These are phyloP conservation scores for Cadophora malorum DNA, from an alignment of 2,329 filamentous ascomycete species.

Conservation along the genomic window DNA sequence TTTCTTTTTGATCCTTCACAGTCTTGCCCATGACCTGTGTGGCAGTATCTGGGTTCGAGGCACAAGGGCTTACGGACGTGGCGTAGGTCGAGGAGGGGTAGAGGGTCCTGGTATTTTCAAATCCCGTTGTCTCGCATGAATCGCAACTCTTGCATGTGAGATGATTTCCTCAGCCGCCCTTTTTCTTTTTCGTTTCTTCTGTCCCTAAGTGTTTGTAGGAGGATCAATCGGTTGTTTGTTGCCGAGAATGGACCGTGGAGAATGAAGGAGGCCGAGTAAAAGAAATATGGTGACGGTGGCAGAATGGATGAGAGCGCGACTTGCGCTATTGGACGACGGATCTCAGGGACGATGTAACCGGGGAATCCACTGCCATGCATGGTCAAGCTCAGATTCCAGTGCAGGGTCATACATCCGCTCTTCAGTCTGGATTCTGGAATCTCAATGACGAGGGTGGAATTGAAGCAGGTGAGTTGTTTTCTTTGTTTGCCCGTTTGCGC, in stretches of 20 bases:
- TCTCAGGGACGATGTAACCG: slow-evolving; percentile 7
- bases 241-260: background rate
- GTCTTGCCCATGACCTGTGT: background rate
- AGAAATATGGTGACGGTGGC: too few species aligned
- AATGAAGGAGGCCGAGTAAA: too few species aligned
- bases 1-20: background rate
- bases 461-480: background rate
- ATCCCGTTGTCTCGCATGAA: background rate
- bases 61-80: background rate
- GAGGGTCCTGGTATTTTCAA: background rate
- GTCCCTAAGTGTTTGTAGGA: background rate
- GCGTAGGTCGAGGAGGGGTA: background rate
- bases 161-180: background rate
- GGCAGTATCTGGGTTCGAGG: background rate
- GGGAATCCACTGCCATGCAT: background rate
- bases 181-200: background rate
- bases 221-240: slow-evolving; percentile 12
- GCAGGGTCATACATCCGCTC: background rate
- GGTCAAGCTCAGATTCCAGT: background rate
- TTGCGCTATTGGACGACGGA: slow-evolving; percentile 6
- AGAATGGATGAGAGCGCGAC: background rate
- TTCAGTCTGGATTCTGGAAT: background rate
- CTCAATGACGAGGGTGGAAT: background rate
- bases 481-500: background rate
- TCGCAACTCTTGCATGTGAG: background rate